Conservation (phyloP, 345 rosid genomes). For the Acer negundo region DNA sequence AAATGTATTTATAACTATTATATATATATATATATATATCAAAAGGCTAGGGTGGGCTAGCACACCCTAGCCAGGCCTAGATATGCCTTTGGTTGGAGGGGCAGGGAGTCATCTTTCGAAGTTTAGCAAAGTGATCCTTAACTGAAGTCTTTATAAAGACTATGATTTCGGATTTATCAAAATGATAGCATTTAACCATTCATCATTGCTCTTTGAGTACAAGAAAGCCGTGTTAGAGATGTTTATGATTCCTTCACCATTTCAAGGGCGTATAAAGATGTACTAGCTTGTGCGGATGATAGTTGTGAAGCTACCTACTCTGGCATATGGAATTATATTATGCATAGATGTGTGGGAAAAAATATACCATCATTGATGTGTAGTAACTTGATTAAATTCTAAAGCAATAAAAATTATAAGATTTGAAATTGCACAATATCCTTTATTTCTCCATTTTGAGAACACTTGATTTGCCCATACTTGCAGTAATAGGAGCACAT, state of each 20-base stretch:
- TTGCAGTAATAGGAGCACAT: too few relatives aligned
- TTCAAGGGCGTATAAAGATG: constrained; percentile 80
- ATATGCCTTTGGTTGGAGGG: too few relatives aligned
- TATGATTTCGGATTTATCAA: constrained; percentile 78
- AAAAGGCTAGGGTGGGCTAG: too few relatives aligned
- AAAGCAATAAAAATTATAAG: not conserved
- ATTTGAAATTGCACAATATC: not conserved
- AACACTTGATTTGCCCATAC: too few relatives aligned
- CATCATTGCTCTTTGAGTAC: constrained; percentile 82
- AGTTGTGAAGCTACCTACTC: constrained; percentile 66
- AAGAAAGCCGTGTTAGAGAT: constrained; percentile 74
- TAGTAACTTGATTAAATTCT: too few relatives aligned
- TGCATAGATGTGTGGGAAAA: not conserved
- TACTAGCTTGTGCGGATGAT: constrained; percentile 77
- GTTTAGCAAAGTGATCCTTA: constrained; percentile 49
- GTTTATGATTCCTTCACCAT: constrained; percentile 83
- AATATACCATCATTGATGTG: not conserved
- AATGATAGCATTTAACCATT: constrained; percentile 72
- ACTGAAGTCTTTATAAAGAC: constrained; percentile 79
- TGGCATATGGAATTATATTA: constrained; percentile 44
- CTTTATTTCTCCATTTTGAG: too few relatives aligned
- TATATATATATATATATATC: too few relatives aligned
- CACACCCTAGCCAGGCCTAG: too few relatives aligned
- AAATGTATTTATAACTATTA: too few relatives aligned
- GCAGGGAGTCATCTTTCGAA: constrained; percentile 72